These are phyloP conservation scores for Hortaea sp. DNA, from an alignment of 2,329 filamentous ascomycete genomes.

Conservation along the genomic window DNA sequence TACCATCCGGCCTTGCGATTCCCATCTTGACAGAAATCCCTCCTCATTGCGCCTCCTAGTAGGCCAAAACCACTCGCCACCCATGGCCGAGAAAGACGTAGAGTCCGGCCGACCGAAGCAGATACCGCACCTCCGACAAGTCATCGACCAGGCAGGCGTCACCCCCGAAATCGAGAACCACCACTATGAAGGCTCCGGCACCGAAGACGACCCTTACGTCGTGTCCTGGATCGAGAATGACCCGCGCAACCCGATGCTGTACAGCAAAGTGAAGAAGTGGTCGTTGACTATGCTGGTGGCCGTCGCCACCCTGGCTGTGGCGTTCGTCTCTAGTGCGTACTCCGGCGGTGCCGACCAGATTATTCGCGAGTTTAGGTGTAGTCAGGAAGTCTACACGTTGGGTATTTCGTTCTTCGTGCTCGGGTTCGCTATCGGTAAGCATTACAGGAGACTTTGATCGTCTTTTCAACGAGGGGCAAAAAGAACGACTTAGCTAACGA, in stretches of 20 bases:
- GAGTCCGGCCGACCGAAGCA: constrained; percentile 19
- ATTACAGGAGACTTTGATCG: too few relatives aligned
- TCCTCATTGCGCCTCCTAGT: too few relatives aligned
- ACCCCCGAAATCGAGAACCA: constrained; percentile 25
- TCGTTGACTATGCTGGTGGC: constrained; percentile 52
- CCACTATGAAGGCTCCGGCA: constrained; percentile 40
- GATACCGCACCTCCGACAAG: constrained; percentile 22
- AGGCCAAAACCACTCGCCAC: too few relatives aligned
- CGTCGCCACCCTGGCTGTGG: constrained; percentile 55
- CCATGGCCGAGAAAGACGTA: constrained; percentile 17
- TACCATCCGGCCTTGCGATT: too few relatives aligned
- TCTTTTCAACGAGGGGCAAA: too few relatives aligned
- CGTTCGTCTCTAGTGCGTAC: constrained; percentile 61
- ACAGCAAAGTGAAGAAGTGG: constrained; percentile 53
- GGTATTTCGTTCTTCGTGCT: constrained; percentile 56
- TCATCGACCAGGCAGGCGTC: constrained; percentile 23
- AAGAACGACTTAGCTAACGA: too few relatives aligned
- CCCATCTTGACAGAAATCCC: too few relatives aligned
- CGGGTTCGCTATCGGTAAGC: constrained; percentile 42
- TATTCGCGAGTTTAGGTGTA: constrained; percentile 44
- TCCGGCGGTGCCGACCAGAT: constrained; percentile 48
- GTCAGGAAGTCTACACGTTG: constrained; percentile 46
- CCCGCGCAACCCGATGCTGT: constrained; percentile 56
- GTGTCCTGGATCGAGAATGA: constrained; percentile 61
- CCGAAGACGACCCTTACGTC: constrained; percentile 53